Evolutionary conservation across 1,284 basidiomycete genomes (phyloP).

Genomic region (Ganoderma sinense): DNA sequence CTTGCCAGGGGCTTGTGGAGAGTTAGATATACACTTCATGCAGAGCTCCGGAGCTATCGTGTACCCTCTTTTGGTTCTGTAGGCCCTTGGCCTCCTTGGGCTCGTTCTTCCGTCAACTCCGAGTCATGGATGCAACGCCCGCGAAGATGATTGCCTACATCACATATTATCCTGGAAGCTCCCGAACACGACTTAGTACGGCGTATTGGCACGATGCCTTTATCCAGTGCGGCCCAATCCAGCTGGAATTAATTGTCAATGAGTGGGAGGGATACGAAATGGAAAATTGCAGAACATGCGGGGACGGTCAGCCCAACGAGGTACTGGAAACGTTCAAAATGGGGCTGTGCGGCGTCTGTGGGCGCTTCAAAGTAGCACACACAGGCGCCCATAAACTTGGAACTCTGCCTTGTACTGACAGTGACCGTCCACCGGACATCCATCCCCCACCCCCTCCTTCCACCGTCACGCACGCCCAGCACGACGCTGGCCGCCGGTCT

Average conservation of each 20-base stretch:
- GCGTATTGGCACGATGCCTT: not conserved
- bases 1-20: slow-evolving; percentile 1
- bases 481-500: slow-evolving; percentile 31
- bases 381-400: slow-evolving; percentile 22
- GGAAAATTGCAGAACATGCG: too few species aligned
- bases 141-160: not conserved
- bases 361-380: not conserved
- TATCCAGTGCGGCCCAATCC: not conserved
- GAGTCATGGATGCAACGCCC: slow-evolving; percentile 13
- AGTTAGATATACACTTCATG: slow-evolving; percentile 1
- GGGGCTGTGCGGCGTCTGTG: not conserved
- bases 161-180: not conserved
- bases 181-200: not conserved
- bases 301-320: too few species aligned
- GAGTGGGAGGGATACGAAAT: too few species aligned
- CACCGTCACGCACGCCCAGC: slow-evolving; percentile 21
- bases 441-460: not conserved
- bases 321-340: too few species aligned
- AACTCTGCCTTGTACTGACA: too few species aligned
- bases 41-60: not conserved
- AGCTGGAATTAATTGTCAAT: not conserved
- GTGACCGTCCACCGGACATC: slow-evolving; percentile 5
- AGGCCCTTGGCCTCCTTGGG: not conserved
- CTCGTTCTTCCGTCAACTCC: not conserved
- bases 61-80: not conserved